Percentiles rank a stretch among this genome's conserved stretches.
phyloP scores from a whole-genome alignment of 306 rosid species.

The Cyclanthera cordifolia region DNA sequence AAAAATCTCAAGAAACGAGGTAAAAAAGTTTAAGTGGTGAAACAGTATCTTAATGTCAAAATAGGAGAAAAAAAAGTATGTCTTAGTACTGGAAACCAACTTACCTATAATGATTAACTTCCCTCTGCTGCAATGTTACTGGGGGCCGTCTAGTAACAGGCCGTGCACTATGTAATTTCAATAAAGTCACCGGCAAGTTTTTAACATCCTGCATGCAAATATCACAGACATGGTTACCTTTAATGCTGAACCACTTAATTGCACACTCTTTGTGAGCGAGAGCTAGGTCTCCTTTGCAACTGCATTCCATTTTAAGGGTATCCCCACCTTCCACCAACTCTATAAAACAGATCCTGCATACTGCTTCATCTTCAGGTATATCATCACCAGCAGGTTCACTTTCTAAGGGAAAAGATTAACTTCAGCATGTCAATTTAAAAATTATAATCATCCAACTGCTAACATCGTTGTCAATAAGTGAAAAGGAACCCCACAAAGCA shows the following conservation, averaged over 20 bases:
- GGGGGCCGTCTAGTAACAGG: slow-evolving; percentile 25
- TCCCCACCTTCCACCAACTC: slow-evolving; percentile 77
- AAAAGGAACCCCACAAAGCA: not conserved
- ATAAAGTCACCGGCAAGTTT: slow-evolving; percentile 69
- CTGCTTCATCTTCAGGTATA: slow-evolving; percentile 93
- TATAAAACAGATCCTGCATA: slow-evolving; percentile 75
- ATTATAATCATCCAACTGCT: not conserved
- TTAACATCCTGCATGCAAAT: slow-evolving; percentile 72
- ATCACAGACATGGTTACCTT: slow-evolving; percentile 85
- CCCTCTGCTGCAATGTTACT: slow-evolving; percentile 30
- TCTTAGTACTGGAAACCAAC: slow-evolving; percentile 15
- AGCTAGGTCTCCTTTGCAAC: slow-evolving; percentile 93
- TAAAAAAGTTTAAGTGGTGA: not conserved
- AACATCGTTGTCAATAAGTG: not conserved
- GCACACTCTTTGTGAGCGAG: slow-evolving; percentile 94
- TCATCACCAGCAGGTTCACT: slow-evolving; percentile 61
- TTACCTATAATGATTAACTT: slow-evolving; percentile 41
- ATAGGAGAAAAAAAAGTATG: not conserved
- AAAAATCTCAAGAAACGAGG: not conserved
- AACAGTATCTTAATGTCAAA: not conserved
- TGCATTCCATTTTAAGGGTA: slow-evolving; percentile 83
- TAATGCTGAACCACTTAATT: slow-evolving; percentile 85
- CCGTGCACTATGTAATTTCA: slow-evolving; percentile 45
- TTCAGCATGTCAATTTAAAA: not conserved
- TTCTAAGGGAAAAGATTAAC: slow-evolving; percentile 21